Base-by-base conservation (phyloP, 1,139 yeast genomes). In the Hansenula sp. region DNA sequence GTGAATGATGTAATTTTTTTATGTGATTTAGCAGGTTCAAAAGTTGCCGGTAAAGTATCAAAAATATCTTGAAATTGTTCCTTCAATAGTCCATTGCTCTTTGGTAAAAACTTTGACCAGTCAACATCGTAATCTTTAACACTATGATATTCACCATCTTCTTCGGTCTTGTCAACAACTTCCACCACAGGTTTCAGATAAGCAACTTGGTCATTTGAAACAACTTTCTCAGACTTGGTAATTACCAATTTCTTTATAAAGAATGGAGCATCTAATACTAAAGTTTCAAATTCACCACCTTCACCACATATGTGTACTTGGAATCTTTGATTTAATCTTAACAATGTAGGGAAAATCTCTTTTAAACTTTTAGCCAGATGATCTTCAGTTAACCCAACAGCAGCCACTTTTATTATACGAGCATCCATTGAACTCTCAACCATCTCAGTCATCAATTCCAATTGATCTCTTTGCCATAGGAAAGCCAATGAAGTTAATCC, bases 271-370 rank as follows among this genome's bases (percentile, higher is more conserved):
- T 92, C 97, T 25, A 92, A 68, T 3, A 92, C 97, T 50, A 90
- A 67, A 0, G 96, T 83, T 59, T 92, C 98, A 60, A 89, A 92
- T 61, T 92, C 98, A 1, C 98, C 98, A 18, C 98, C 98, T 66
- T 92, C 98, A 9, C 98, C 98, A 66, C 98, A 92, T 0, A 92
- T 79, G 60, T 92, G 97, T 10, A 90, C 86, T 2, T 90, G 95
- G 60, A 78, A 90, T 62, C 67, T 64, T 11, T 60, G 50, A 55
- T 90, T 84, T 49, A 90, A 66, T 31, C 68, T 68, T 11, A 73
- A 53, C 56, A 92, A 62, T 1, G 68, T 72, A 0, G 88, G 83
- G 42, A 75, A 75, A 50, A 84, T 66, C 48, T 85, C 74, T 2
- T 69, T 73, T 33, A 92, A 67, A 5, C 82, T 67, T 57, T 75